phyloP scores from a whole-genome alignment of 441 rosid genomes.

The Capsella rubella region DNA sequence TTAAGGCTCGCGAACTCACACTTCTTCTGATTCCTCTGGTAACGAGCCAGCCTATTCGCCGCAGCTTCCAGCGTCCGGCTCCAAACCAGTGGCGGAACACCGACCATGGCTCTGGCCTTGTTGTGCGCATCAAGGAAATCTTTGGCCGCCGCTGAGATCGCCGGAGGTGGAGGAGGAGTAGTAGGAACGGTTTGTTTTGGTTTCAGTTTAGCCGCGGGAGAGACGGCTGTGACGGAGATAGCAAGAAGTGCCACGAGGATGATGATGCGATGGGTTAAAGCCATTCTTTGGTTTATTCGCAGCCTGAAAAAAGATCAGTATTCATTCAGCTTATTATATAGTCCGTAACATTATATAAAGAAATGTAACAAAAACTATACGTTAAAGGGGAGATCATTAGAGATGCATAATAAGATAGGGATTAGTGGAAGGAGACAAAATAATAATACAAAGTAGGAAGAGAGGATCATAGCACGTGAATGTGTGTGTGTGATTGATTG shows the following conservation, averaged over 20 bases:
- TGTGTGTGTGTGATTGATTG: neutral
- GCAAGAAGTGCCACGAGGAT: conserved; percentile 46
- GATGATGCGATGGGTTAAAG: conserved; percentile 14
- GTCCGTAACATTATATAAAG: neutral
- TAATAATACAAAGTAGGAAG: neutral
- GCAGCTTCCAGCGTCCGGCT: conserved; percentile 61
- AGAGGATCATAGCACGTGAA: conserved; percentile 45
- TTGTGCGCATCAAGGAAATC: conserved; percentile 74
- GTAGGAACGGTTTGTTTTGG: conserved; percentile 27
- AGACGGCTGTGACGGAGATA: conserved; percentile 28
- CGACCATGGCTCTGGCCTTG: conserved; percentile 72
- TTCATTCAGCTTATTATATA: conserved; percentile 32
- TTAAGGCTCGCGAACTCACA: conserved; percentile 74
- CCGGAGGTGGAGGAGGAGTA: conserved; percentile 16
- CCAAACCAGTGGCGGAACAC: conserved; percentile 74
- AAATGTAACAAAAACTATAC: neutral
- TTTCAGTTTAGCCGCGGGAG: neutral
- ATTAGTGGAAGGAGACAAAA: conserved; percentile 35
- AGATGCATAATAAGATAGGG: conserved; percentile 15
- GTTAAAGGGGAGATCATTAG: neutral
- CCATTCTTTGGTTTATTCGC: conserved; percentile 26
- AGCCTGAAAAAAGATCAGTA: conserved; percentile 17
- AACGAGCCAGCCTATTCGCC: conserved; percentile 55
- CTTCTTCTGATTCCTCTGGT: conserved; percentile 67
- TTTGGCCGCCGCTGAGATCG: conserved; percentile 45